Base-by-base conservation (phyloP, 192 early-diverging fungal species). In the Backusella psychrophila region DNA sequence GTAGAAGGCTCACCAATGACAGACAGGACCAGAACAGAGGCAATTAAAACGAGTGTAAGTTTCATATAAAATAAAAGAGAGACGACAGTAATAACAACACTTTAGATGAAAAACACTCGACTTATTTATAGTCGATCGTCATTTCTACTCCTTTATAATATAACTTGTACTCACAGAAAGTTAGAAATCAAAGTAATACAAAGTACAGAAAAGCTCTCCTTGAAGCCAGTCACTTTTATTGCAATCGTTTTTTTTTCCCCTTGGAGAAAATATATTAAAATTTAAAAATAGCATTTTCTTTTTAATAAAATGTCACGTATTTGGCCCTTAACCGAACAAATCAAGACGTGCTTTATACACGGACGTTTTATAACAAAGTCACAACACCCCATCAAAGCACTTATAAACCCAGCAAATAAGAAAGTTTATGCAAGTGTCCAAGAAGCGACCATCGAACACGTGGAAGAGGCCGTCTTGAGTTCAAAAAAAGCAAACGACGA, bases 401-500 rank as follows among this genome's bases (percentile, higher is more conserved):
- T 59, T 11, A n/a, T 59, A 3, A 73, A 70, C 26, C 49, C 72
- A 15, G 34, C 35, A 19, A 67, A 38, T 4, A 36, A 29, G 44
- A 19, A 69, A 33, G 34, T 41, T 26, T 34, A 53, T 23, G 41
- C 36, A 19, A 65, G 69, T 29, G 11, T 73, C 14, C n/a, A 63
- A 15, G 78, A 81, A 38, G 46, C 74, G 9, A 67, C 69, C 17
- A 35, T 35, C 2, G 46, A 42, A 4, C 75, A 77, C 63, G 74
- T 77, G 8, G 71, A 76, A 35, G 29, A 56, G 34, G 59, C 72
- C 6, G 31, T 73, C 5, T 9, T 17, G 4, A 69, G 67, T 36
- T 35, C 72, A 1, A 66, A 36, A 65, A n/a, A 26, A 12, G 38
- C 65, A 8, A 15, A 52, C 8, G 12, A 4, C 2, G 41, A 39